Conservation (phyloP, 345 rosid species). For the Salix exigua region DNA sequence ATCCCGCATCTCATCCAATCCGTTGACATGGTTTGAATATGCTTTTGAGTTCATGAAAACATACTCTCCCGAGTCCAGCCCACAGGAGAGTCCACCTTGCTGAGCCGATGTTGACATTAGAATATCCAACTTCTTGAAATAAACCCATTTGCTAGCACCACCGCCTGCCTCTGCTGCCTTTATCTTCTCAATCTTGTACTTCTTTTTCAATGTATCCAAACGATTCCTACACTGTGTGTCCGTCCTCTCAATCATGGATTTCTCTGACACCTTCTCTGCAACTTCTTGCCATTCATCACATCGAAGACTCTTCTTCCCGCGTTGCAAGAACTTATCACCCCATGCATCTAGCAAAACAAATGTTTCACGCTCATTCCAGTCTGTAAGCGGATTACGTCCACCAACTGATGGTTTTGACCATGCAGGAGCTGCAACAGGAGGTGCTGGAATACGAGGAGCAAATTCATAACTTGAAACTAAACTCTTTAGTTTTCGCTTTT, state of each 20-base stretch:
- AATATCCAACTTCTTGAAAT: conserved; percentile 80
- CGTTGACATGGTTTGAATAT: conserved; percentile 63
- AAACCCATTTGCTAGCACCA: conserved; percentile 69
- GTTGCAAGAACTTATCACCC: conserved; percentile 85
- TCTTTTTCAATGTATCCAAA: conserved; percentile 85
- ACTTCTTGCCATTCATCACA: conserved; percentile 96
- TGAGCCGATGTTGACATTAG: conserved; percentile 64
- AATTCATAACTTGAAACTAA: conserved; percentile 70
- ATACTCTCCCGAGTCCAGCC: conserved; percentile 82
- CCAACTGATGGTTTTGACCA: conserved; percentile 45
- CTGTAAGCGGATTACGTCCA: conserved; percentile 58
- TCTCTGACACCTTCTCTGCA: conserved; percentile 85
- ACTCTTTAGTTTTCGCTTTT: conserved; percentile 72
- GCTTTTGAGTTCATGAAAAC: conserved; percentile 65
- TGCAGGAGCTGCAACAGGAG: conserved; percentile 23
- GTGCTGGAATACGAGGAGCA: conserved; percentile 63
- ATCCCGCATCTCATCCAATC: conserved; percentile 86
- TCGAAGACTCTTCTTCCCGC: conserved; percentile 84
- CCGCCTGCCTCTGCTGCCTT: conserved; percentile 41
- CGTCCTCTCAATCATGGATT: conserved; percentile 62
- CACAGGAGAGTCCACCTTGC: conserved; percentile 77
- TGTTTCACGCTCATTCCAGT: conserved; percentile 90
- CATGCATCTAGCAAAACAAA: conserved; percentile 79
- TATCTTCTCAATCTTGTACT: conserved; percentile 82
- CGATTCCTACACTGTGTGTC: conserved; percentile 88